Conservation (phyloP, 1,284 basidiomycete species). For the Sporisorium iseilematis-ciliati region DNA sequence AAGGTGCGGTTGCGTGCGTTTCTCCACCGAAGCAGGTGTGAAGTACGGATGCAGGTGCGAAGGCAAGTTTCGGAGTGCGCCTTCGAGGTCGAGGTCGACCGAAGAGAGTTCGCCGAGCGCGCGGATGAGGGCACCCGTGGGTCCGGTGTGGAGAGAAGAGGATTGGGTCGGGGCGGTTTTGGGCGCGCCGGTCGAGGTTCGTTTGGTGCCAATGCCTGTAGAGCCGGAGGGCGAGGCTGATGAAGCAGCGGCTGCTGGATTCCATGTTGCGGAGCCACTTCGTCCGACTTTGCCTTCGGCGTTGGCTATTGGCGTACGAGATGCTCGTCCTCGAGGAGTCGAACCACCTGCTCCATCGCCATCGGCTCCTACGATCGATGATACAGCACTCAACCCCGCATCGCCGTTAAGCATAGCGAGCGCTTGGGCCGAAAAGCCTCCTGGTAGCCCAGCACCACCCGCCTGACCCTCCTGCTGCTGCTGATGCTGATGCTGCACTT, state of each 20-base stretch:
- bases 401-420: conserved; percentile 43
- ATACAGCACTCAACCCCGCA: conserved; percentile 33
- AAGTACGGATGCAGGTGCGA: conserved; percentile 25
- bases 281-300: conserved; percentile 4
- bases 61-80: conserved; percentile 17
- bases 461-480: conserved; percentile 11
- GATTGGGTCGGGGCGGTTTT: conserved; percentile 27
- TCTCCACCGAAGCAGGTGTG: conserved; percentile 34
- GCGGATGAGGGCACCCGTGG: conserved; percentile 26
- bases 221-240: conserved; percentile 23
- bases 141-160: conserved; percentile 28
- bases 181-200: conserved; percentile 29
- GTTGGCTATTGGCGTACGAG: conserved; percentile 24
- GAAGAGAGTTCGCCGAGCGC: conserved; percentile 36
- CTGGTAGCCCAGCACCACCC: conserved; percentile 3
- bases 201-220: conserved; percentile 12
- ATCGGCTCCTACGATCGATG: conserved; percentile 7
- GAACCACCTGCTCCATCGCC: conserved; percentile 12
- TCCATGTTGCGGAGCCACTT: background rate
- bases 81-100: conserved; percentile 41
- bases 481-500: conserved; percentile 11
- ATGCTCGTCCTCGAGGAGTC: conserved; percentile 24
- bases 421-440: conserved; percentile 30
- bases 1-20: conserved; percentile 55
- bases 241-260: background rate